Conservation (phyloP, 352 stramenopile genomes). For the Globisporangium mamillatum region DNA sequence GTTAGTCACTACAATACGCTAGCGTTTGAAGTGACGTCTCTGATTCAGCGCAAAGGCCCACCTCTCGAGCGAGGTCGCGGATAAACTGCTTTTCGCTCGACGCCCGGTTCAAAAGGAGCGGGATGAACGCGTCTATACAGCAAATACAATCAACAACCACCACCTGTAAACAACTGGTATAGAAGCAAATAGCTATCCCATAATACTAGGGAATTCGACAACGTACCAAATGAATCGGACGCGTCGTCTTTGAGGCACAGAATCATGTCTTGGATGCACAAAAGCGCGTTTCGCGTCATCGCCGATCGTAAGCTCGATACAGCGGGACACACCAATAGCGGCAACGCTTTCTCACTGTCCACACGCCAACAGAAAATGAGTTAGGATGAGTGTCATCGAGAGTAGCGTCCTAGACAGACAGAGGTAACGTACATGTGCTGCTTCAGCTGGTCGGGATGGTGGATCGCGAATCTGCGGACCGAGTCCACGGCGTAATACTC, state of each 20-base stretch:
- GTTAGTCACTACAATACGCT: background rate
- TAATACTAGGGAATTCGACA: too few relatives aligned
- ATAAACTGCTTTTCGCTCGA: constrained; percentile 79
- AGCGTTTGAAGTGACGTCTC: too few relatives aligned
- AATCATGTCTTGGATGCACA: constrained; percentile 66
- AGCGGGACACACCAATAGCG: constrained; percentile 48
- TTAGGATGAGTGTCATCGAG: too few relatives aligned
- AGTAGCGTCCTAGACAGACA: background rate
- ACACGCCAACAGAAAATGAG: background rate
- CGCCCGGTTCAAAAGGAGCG: constrained; percentile 46
- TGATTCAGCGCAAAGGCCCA: background rate
- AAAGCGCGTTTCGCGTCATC: constrained; percentile 61
- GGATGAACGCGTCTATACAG: constrained; percentile 37
- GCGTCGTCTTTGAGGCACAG: constrained; percentile 26
- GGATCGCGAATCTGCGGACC: constrained; percentile 36
- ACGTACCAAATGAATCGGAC: constrained; percentile 29
- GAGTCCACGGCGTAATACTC: constrained; percentile 46
- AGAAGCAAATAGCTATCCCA: too few relatives aligned
- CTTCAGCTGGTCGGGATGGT: constrained; percentile 30
- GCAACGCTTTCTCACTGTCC: constrained; percentile 17
- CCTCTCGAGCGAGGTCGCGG: constrained; percentile 48
- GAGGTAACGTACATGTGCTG: constrained; percentile 29
- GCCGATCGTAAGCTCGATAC: constrained; percentile 57
- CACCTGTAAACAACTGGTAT: too few relatives aligned
- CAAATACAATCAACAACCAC: background rate